phyloP scores from a whole-genome alignment of 1,139 yeast genomes.

The Lodderomyces elongisporus region DNA sequence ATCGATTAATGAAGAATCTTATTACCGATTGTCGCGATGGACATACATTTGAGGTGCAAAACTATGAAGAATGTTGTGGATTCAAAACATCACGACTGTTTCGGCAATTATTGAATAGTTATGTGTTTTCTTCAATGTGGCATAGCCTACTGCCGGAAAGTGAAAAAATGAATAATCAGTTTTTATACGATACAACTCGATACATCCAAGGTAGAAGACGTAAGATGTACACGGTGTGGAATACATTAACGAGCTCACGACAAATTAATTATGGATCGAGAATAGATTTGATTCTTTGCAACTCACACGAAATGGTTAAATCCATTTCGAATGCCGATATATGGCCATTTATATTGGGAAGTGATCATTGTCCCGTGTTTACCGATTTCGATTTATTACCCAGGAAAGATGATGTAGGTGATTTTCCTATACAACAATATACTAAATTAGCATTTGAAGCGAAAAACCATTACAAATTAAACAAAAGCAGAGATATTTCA shows the following conservation, averaged over 20 bases:
- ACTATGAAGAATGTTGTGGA: constrained; percentile 31
- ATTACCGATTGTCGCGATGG: constrained; percentile 21
- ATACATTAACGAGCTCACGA: constrained; percentile 70
- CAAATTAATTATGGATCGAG: constrained; percentile 85
- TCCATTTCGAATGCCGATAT: constrained; percentile 51
- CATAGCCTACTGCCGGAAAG: constrained; percentile 5
- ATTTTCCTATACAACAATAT: no score
- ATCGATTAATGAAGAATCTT: constrained; percentile 24
- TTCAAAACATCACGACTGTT: constrained; percentile 43
- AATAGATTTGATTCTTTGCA: constrained; percentile 58
- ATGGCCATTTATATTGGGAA: constrained; percentile 68
- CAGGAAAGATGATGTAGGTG: constrained; percentile 4
- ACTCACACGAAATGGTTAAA: constrained; percentile 9
- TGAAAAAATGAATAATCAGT: constrained; percentile 13
- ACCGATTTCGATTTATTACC: constrained; percentile 50
- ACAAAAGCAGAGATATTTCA: constrained; percentile 47
- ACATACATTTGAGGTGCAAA: constrained; percentile 36
- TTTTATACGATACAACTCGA: constrained; percentile 65
- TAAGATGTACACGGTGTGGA: constrained; percentile 90
- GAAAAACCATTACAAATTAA: constrained; percentile 43
- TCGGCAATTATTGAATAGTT: constrained; percentile 40
- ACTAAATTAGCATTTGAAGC: constrained; percentile 51
- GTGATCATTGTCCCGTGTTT: constrained; percentile 92
- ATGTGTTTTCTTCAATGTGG: constrained; percentile 18
- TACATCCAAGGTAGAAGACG: constrained; percentile 48